These are phyloP conservation scores for Fusarium succisae DNA, from an alignment of 2,329 filamentous ascomycete species.

Conservation along the genomic window DNA sequence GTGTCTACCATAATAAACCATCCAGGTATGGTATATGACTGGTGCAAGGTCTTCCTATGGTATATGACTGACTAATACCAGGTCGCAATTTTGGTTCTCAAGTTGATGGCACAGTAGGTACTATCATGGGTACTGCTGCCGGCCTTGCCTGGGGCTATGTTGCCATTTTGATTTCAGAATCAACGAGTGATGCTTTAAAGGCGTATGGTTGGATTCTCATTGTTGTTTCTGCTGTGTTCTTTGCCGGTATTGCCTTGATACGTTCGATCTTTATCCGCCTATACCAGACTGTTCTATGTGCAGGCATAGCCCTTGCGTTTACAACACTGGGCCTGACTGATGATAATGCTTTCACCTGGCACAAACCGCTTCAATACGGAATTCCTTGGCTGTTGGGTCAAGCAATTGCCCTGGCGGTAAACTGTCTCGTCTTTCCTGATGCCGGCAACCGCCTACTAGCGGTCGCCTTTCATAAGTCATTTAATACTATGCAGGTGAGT, in stretches of 20 bases:
- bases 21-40: conserved; percentile 39
- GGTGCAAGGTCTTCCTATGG: too few relatives aligned
- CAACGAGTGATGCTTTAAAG: conserved; percentile 53
- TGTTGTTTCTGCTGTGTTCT: conserved; percentile 63
- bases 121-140: conserved; percentile 61
- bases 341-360: conserved; percentile 55
- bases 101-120: conserved; percentile 63
- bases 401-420: conserved; percentile 60
- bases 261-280: conserved; percentile 65
- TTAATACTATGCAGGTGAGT: conserved; percentile 57
- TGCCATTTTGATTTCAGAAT: conserved; percentile 63
- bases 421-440: conserved; percentile 61
- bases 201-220: conserved; percentile 66
- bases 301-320: conserved; percentile 65
- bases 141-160: conserved; percentile 66
- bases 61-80: too few relatives aligned
- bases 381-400: conserved; percentile 67
- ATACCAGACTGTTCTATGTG: conserved; percentile 64
- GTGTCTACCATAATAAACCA: conserved; percentile 68
- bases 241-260: conserved; percentile 60
- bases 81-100: conserved; percentile 65
- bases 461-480: conserved; percentile 56
- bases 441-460: conserved; percentile 64
- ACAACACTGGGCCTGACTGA: conserved; percentile 62
- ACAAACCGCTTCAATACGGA: conserved; percentile 61